Evolutionary conservation across 2,329 filamentous ascomycete species (phyloP), one percentile per base, ranked within the genome.

Genomic region (Talaromyces sp.): DNA sequence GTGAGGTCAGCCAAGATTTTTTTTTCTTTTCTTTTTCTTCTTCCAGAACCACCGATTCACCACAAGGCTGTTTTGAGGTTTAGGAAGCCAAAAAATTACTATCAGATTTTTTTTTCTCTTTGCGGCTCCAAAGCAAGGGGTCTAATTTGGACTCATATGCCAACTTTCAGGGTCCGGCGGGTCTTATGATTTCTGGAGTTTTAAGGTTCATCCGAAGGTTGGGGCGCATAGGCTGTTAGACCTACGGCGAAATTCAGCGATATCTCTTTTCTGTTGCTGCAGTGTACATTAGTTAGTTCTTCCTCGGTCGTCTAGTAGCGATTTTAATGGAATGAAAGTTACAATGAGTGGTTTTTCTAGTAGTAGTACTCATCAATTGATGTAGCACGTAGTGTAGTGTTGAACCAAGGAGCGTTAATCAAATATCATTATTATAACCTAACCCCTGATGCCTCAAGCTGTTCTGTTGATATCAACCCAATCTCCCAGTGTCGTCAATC

Each of bases 221-320:
- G 50, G 59, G 49, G 59, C 43, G 59, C 59, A 54, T 14, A 61
- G 27, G 59, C 52, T 50, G 21, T 41, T 52, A 58, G 17, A 58
- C 50, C 41, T n/a, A 38, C 31, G 59, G 56, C 55, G 59, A 54
- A 58, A 58, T 53, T 53, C 46, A 57, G 56, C 41, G 56, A 31
- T 41, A n/a, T 26, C 29, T 35, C 38, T 43, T 58, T 24, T 43
- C 32, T 26, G 24, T 41, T 29, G 43, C 24, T 41, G 29, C 27
- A 26, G 38, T 61, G 59, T 61, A 61, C 59, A 61, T 55, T 58
- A 61, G 31, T 14, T 41, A 29, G 29, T 52, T 55, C 35, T 27
- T 11, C 7, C 19, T 13, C 9, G 43, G 13, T 50, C 19, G 43
- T 24, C 43, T 50, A 50, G 43, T 24, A 50, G 43, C 43, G 24